Conservation (phyloP, 192 early-diverging fungal genomes). For the Radiomyces spectabilis region DNA sequence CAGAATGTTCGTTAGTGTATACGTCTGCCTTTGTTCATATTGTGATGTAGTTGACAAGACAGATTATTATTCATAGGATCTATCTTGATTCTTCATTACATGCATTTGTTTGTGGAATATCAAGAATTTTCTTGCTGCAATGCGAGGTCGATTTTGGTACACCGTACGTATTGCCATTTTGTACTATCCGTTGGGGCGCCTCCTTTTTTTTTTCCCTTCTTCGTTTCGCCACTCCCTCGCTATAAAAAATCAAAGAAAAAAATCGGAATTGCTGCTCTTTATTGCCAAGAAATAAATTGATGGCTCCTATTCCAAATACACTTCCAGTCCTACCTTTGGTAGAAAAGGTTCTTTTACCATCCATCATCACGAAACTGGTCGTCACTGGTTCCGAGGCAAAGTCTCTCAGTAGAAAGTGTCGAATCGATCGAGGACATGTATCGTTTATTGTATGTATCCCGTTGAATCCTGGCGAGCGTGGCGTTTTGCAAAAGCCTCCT, state of each 20-base stretch:
- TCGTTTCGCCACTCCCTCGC: background rate
- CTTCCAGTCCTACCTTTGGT: background rate
- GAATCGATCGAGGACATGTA: background rate
- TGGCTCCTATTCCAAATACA: background rate
- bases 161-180: no score
- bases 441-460: background rate
- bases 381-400: background rate
- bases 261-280: background rate
- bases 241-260: no score
- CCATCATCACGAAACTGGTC: background rate
- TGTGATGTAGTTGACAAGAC: no score
- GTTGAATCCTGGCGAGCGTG: background rate
- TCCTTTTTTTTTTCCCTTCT: background rate
- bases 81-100: no score
- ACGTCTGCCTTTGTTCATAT: no score
- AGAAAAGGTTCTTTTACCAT: background rate
- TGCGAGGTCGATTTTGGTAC: no score
- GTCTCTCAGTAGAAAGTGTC: background rate
- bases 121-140: no score
- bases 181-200: no score
- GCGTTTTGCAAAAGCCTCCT: no score
- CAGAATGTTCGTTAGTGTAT: no score
- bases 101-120: no score
- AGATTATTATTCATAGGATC: no score
- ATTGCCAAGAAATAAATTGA: background rate